Percentiles rank a stretch among this genome's conserved stretches.
Conservation (phyloP, 768 basidiomycete genomes). For the Clathrus columnatus region DNA sequence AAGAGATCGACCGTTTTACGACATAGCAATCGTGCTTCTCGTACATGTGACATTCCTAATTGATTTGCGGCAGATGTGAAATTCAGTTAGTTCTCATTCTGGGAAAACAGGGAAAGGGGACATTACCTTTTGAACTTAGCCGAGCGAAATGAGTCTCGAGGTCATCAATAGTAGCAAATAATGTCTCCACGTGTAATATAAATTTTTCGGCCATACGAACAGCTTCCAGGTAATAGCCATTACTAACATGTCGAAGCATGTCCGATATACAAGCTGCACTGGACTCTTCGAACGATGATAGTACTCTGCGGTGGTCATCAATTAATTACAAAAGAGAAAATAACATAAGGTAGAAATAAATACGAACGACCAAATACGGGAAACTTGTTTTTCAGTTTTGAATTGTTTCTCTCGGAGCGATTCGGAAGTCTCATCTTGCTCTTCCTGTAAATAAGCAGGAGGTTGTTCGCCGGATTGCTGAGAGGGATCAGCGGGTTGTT, state of each 20-base stretch:
- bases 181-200: slow-evolving; percentile 94
- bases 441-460: slow-evolving; percentile 59
- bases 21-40: slow-evolving; percentile 97
- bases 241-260: slow-evolving; percentile 96
- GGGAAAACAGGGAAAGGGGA: slow-evolving; percentile 1
- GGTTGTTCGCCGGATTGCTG: slow-evolving; percentile 27
- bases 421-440: slow-evolving; percentile 63
- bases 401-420: slow-evolving; percentile 85
- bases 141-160: slow-evolving; percentile 80
- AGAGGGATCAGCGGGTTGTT: slow-evolving; percentile 37
- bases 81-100: not conserved
- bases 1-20: slow-evolving; percentile 98
- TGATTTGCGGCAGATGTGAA: not conserved
- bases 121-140: slow-evolving; percentile 76
- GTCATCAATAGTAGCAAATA: slow-evolving; percentile 96
- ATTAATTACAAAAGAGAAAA: not conserved
- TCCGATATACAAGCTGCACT: slow-evolving; percentile 98
- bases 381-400: slow-evolving; percentile 94
- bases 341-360: not conserved
- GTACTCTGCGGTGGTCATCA: slow-evolving; percentile 44
- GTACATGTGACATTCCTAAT: slow-evolving; percentile 92
- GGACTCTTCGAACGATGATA: slow-evolving; percentile 98
- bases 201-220: slow-evolving; percentile 99
- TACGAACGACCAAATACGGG: slow-evolving; percentile 96
- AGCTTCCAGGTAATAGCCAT: slow-evolving; percentile 90